Conservation (phyloP, 257 asterid species). For the Gardenia jasminoides region DNA sequence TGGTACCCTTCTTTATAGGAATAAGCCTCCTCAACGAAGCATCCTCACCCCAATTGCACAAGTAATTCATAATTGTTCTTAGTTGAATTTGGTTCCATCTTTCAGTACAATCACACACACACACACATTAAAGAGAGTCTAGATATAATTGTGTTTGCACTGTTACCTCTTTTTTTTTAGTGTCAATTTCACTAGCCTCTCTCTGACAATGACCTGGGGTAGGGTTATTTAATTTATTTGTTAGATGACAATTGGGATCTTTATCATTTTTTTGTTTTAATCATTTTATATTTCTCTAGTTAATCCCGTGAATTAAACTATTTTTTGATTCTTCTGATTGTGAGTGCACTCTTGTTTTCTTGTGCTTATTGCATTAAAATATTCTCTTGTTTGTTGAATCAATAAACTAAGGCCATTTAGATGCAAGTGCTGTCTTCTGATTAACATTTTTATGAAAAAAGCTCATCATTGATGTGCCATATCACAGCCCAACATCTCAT, state of each 20-base stretch:
- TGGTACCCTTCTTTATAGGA: conserved; percentile 57
- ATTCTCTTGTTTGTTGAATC: conserved; percentile 19
- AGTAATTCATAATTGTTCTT: conserved; percentile 26
- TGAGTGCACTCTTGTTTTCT: conserved; percentile 35
- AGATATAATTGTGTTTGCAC: not conserved
- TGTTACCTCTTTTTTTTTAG: not conserved
- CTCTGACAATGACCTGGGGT: conserved; percentile 12
- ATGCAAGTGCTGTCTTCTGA: conserved; percentile 23
- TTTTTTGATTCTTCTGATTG: conserved; percentile 32
- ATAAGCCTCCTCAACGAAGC: conserved; percentile 81
- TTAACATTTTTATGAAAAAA: conserved; percentile 23
- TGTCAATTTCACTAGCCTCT: conserved; percentile 2
- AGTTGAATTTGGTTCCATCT: not conserved
- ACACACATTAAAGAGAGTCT: not conserved
- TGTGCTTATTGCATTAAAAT: conserved; percentile 20
- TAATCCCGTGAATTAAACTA: conserved; percentile 15
- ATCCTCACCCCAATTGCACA: conserved; percentile 81
- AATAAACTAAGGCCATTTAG: conserved; percentile 19
- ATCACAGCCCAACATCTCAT: conserved; percentile 25
- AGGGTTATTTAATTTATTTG: conserved; percentile 16
- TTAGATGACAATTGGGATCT: conserved; percentile 8
- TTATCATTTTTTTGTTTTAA: not conserved
- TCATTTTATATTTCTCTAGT: not conserved
- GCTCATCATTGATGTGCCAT: conserved; percentile 21
- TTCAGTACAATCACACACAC: not conserved